Percentiles rank a stretch among this genome's conserved stretches.
These are phyloP conservation scores for Epichloe sp. DNA, from an alignment of 2,329 filamentous ascomycete species.

Conservation along the genomic window DNA sequence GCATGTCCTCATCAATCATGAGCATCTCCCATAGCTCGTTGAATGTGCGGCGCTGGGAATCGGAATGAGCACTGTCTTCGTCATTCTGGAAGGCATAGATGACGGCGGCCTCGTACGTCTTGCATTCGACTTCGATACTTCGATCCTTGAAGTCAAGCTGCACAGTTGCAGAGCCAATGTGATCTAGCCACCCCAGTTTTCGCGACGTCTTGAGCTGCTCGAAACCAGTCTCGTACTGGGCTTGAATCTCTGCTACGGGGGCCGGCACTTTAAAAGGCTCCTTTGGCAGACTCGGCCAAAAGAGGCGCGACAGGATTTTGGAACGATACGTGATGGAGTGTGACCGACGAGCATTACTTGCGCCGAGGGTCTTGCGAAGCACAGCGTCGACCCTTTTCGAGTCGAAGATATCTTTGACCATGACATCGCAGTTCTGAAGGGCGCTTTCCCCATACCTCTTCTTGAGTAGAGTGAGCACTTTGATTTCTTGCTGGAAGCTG, in stretches of 20 bases:
- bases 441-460: slow-evolving; percentile 74
- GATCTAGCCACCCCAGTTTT: slow-evolving; percentile 79
- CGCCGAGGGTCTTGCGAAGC: slow-evolving; percentile 37
- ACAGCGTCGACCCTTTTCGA: slow-evolving; percentile 59
- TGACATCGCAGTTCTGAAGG: slow-evolving; percentile 89
- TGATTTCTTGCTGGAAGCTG: slow-evolving; percentile 65
- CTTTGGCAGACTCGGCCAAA: slow-evolving; percentile 74
- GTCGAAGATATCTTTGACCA: slow-evolving; percentile 87
- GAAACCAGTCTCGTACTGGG: slow-evolving; percentile 62
- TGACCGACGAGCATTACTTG: slow-evolving; percentile 6
- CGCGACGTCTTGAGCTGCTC: slow-evolving; percentile 68
- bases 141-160: slow-evolving; percentile 77
- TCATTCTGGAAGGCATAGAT: slow-evolving; percentile 65
- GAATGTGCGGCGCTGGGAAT: slow-evolving; percentile 30
- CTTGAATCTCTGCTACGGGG: slow-evolving; percentile 46
- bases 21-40: slow-evolving; percentile 44
- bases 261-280: slow-evolving; percentile 54
- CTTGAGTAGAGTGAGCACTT: slow-evolving; percentile 77
- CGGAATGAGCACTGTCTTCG: slow-evolving; percentile 17
- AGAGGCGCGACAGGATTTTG: slow-evolving; percentile 81
- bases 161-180: slow-evolving; percentile 66
- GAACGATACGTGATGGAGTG: slow-evolving; percentile 44
- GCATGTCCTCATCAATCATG: slow-evolving; percentile 61
- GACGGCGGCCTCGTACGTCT: slow-evolving; percentile 76
- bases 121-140: slow-evolving; percentile 56